phyloP scores from a whole-genome alignment of 2,329 filamentous ascomycete genomes.

The Phialophora macrospora region DNA sequence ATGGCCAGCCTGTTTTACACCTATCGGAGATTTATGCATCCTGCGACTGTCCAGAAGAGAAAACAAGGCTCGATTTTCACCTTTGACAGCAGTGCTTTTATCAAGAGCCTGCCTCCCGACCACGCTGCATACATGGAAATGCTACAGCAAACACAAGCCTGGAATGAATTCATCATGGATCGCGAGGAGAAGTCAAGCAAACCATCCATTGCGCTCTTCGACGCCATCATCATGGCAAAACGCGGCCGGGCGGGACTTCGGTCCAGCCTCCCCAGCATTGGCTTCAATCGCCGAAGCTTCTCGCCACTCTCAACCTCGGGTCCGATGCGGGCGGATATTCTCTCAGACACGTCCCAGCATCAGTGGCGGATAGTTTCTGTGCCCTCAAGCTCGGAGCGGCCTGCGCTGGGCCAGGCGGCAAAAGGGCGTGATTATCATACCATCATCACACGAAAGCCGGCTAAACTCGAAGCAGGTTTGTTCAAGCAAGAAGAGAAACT shows the following conservation, averaged over 20 bases:
- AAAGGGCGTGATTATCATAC: conserved; percentile 62
- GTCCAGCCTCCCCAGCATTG: conserved; percentile 25
- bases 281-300: conserved; percentile 32
- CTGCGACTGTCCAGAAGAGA: conserved; percentile 66
- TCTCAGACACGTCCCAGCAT: conserved; percentile 67
- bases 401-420: conserved; percentile 28
- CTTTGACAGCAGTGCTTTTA: conserved; percentile 70
- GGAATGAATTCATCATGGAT: conserved; percentile 69
- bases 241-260: conserved; percentile 63
- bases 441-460: conserved; percentile 70
- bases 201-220: conserved; percentile 61
- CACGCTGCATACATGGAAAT: conserved; percentile 67
- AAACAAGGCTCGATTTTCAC: conserved; percentile 56
- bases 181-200: conserved; percentile 59
- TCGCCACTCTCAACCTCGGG: conserved; percentile 44
- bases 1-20: conserved; percentile 72
- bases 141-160: conserved; percentile 68
- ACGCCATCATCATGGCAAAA: conserved; percentile 68
- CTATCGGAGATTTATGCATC: conserved; percentile 66
- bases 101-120: conserved; percentile 67
- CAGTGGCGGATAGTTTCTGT: conserved; percentile 67
- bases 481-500: conserved; percentile 39
- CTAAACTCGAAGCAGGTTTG: conserved; percentile 79
- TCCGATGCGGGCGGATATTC: conserved; percentile 56
- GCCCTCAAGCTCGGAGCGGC: conserved; percentile 57